Evolutionary conservation across 371 early-diverging fungal genomes (phyloP).

Genomic region (Rhizopus microsporus): DNA sequence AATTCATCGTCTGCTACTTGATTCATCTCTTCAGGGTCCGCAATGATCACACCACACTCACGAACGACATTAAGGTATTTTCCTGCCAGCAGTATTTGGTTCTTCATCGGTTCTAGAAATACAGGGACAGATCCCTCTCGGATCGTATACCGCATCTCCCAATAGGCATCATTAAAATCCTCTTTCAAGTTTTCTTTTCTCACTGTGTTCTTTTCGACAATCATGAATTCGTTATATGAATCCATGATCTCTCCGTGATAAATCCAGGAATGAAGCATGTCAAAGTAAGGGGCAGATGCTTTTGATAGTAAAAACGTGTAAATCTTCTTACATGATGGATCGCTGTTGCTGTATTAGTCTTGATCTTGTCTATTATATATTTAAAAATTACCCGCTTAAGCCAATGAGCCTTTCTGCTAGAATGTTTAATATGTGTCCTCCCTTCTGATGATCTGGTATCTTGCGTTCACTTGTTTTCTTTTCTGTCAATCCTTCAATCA

Average conservation of each 20-base stretch:
- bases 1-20: constrained; percentile 18
- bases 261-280: constrained; percentile 86
- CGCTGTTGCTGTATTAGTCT: constrained; percentile 65
- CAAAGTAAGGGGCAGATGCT: constrained; percentile 81
- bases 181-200: constrained; percentile 66
- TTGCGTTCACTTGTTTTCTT: constrained; percentile 29
- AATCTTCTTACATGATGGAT: constrained; percentile 72
- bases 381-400: constrained; percentile 64
- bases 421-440: constrained; percentile 64
- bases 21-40: constrained; percentile 49
- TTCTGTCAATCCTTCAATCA: constrained; percentile 53
- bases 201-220: constrained; percentile 62
- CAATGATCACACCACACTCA: constrained; percentile 75
- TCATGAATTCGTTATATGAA: constrained; percentile 90
- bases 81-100: constrained; percentile 87
- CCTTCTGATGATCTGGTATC: constrained; percentile 57
- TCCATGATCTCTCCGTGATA: constrained; percentile 84
- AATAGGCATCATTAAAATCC: constrained; percentile 81
- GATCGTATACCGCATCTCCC: constrained; percentile 81
- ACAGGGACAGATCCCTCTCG: constrained; percentile 69
- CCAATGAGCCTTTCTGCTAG: constrained; percentile 62
- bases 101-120: constrained; percentile 72
- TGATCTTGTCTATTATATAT: constrained; percentile 57
- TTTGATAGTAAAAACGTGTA: constrained; percentile 75
- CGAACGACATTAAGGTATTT: constrained; percentile 93